Conservation (phyloP, 176 grass and related monocot genomes). For the Phyllostachys edulis region DNA sequence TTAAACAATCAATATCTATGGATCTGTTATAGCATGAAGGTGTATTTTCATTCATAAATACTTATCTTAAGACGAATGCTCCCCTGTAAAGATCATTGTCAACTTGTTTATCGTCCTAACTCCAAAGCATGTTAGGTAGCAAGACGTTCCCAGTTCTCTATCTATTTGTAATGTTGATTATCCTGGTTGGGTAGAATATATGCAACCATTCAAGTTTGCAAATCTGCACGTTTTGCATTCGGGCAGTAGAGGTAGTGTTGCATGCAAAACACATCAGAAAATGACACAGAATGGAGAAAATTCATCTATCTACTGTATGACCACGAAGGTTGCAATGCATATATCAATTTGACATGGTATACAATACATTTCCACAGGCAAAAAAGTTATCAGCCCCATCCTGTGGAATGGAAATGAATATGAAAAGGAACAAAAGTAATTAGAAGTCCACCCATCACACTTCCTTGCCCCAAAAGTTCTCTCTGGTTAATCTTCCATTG, state of each 20-base stretch:
- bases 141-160: background rate
- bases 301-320: background rate
- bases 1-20: background rate
- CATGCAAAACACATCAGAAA: background rate
- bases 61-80: background rate
- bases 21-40: background rate
- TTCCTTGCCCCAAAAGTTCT: background rate
- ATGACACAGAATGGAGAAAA: background rate
- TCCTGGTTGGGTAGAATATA: background rate
- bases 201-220: constrained; percentile 1
- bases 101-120: background rate
- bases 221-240: background rate
- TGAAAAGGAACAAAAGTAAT: background rate
- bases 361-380: background rate
- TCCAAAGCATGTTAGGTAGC: background rate
- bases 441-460: background rate
- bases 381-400: background rate
- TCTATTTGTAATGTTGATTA: background rate
- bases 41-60: background rate
- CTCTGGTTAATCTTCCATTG: background rate
- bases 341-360: constrained; percentile 6
- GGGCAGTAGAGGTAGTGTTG: background rate
- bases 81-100: background rate
- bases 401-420: background rate
- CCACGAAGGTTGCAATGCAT: background rate